phyloP scores from a whole-genome alignment of 2,329 filamentous ascomycete genomes.

The Trichoderma sp. region DNA sequence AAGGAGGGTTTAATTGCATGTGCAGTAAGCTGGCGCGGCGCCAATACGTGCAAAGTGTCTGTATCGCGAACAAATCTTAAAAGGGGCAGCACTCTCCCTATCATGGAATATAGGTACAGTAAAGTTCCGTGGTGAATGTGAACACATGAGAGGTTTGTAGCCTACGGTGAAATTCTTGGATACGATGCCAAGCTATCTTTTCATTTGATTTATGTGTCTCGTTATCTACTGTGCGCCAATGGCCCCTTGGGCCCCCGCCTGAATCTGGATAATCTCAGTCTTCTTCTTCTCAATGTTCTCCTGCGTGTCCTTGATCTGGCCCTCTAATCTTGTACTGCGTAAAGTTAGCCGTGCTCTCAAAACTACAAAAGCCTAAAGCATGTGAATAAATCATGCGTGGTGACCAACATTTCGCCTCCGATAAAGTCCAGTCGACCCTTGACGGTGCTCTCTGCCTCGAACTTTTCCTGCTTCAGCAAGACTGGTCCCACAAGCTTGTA shows the following conservation, averaged over 20 bases:
- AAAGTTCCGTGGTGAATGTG: background rate
- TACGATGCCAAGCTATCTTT: background rate
- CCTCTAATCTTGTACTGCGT: slow-evolving; percentile 45
- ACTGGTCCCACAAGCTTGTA: slow-evolving; percentile 96
- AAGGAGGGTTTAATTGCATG: slow-evolving; percentile 14
- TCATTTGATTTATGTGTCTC: background rate
- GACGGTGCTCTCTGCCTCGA: slow-evolving; percentile 87
- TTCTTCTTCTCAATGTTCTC: slow-evolving; percentile 61
- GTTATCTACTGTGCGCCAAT: slow-evolving; percentile 31
- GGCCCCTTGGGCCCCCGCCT: slow-evolving; percentile 51
- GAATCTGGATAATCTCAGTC: slow-evolving; percentile 59
- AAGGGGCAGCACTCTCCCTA: background rate
- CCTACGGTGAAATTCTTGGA: background rate
- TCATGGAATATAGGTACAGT: background rate
- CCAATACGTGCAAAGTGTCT: background rate
- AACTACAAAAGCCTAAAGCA: background rate
- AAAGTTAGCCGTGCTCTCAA: slow-evolving; percentile 20
- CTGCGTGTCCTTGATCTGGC: slow-evolving; percentile 56
- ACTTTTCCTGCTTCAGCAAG: slow-evolving; percentile 89
- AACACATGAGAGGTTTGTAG: background rate
- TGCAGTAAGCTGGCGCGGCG: background rate
- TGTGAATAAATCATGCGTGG: background rate
- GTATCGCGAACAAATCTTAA: background rate
- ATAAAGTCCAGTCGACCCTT: slow-evolving; percentile 92
- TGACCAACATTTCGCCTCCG: slow-evolving; percentile 80